Evolutionary conservation across 257 asterid species (phyloP), one percentile per base, ranked within the genome.

Genomic region (Lantana camara): DNA sequence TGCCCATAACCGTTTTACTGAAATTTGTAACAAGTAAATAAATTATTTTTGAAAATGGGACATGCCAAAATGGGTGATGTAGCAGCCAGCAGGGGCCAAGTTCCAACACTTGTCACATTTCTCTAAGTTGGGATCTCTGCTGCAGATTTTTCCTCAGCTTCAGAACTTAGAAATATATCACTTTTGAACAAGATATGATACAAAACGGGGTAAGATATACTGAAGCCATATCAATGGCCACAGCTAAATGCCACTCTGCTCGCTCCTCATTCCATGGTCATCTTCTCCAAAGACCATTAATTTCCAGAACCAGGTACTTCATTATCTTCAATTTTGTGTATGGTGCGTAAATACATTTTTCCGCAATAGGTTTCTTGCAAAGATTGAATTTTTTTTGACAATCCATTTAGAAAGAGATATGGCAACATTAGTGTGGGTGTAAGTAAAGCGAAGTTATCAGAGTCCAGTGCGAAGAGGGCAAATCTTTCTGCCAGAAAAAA

Each of bases 401-500:
- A 48, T 9, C 10, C 9, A 60, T 7, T n/a, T 68, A 86, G 94
- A 73, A 79, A 71, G 79, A 79, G 73, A 66, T 54, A 16, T 51
- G 77, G 83, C 61, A 63, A 64, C 68, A 38, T 73, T 10, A 66
- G 23, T 74, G 73, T 72, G 72, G 70, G 64, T 49, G 53, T 60
- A 46, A 67, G 34, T 46, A 75, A 46, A 75, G 79, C 81, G 21
- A 82, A 75, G 10, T 66, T 77, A 69, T 79, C 88, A 4, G 73
- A 76, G 42, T 64, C 92, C 42, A 81, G 76, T 74, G 87, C 70
- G 9, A 89, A 73, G 68, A 86, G 67, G 65, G 95, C 95, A 58
- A 81, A 83, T 66, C 83, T 89, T 49, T 70, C 82, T 56, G 97
- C 92, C 9, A 67, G 76, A 64, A 87, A 83, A 77, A 90, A 72